These are phyloP conservation scores for Elsinoe perseae DNA, from an alignment of 2,329 filamentous ascomycete genomes.

Conservation along the genomic window DNA sequence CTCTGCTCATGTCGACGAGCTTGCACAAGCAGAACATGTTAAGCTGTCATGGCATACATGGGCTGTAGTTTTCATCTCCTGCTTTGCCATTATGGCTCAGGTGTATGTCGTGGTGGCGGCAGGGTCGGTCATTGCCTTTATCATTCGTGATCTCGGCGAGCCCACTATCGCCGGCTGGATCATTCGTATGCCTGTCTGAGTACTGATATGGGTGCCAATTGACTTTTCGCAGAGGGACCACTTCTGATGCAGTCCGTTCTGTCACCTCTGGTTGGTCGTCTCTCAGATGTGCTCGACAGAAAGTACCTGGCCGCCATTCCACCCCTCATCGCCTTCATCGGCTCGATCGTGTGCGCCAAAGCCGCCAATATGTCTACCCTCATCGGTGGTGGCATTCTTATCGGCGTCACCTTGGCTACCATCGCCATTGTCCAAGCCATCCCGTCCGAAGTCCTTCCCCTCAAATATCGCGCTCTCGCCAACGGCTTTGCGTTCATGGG, in stretches of 20 bases:
- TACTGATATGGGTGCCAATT: background rate
- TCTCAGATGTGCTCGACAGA: constrained; percentile 50
- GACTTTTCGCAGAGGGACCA: constrained; percentile 38
- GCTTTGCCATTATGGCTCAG: constrained; percentile 47
- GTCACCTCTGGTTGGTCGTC: constrained; percentile 48
- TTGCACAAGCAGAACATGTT: constrained; percentile 31
- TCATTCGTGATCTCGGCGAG: constrained; percentile 47
- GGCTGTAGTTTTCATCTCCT: constrained; percentile 44
- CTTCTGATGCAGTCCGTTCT: constrained; percentile 51
- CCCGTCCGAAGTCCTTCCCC: constrained; percentile 48
- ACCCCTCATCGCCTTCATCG: constrained; percentile 47
- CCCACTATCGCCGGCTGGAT: constrained; percentile 48
- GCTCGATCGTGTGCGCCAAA: constrained; percentile 48
- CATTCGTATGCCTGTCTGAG: constrained; percentile 38
- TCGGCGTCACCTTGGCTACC: constrained; percentile 47
- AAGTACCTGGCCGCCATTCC: constrained; percentile 48
- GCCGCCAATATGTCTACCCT: constrained; percentile 50
- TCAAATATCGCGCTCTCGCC: constrained; percentile 50
- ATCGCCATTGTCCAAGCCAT: constrained; percentile 51
- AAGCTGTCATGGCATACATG: constrained; percentile 50
- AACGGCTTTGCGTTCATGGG: constrained; percentile 48
- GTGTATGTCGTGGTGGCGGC: constrained; percentile 51
- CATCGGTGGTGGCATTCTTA: constrained; percentile 51
- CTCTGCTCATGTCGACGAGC: constrained; percentile 1
- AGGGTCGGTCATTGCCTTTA: constrained; percentile 50